These are phyloP conservation scores for Scedosporium aurantiacum DNA, from an alignment of 2,329 filamentous ascomycete genomes.

Conservation along the genomic window DNA sequence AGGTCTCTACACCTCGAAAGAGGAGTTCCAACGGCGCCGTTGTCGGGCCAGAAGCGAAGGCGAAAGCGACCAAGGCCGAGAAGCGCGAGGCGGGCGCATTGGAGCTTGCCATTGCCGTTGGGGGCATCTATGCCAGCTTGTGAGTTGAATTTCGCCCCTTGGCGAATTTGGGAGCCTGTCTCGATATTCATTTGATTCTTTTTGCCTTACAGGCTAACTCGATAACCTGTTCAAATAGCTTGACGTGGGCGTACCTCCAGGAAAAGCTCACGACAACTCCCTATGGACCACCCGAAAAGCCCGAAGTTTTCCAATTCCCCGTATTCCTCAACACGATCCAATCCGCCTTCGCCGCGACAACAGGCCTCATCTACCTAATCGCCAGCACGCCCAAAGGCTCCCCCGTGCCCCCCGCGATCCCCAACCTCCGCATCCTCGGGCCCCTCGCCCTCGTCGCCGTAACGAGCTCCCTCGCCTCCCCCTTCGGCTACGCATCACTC, in stretches of 20 bases:
- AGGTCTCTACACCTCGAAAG: slow-evolving; percentile 17
- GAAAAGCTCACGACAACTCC: slow-evolving; percentile 92
- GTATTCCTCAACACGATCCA: slow-evolving; percentile 96
- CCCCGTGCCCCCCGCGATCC: slow-evolving; percentile 58
- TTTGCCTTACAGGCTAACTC: neutral
- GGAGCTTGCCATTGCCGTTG: slow-evolving; percentile 78
- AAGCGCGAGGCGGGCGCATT: slow-evolving; percentile 50
- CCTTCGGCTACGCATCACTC: slow-evolving; percentile 87
- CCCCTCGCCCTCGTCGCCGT: slow-evolving; percentile 78
- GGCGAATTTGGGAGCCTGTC: neutral
- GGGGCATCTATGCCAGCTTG: slow-evolving; percentile 95
- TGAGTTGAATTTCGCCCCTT: slow-evolving; percentile 32
- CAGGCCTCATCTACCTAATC: slow-evolving; percentile 71
- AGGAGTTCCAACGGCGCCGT: slow-evolving; percentile 16
- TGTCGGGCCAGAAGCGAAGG: slow-evolving; percentile 7
- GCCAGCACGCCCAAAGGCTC: slow-evolving; percentile 41
- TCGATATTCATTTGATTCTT: neutral
- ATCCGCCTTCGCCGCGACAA: slow-evolving; percentile 74
- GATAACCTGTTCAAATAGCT: slow-evolving; percentile 35
- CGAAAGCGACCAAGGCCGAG: slow-evolving; percentile 17
- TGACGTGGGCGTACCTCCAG: slow-evolving; percentile 94
- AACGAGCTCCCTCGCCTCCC: slow-evolving; percentile 80
- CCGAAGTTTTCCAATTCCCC: slow-evolving; percentile 81
- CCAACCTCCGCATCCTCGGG: slow-evolving; percentile 59
- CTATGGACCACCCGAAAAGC: slow-evolving; percentile 53